Base-by-base conservation (phyloP, 2,329 filamentous ascomycete species). In the Colletotrichum kahawae region DNA sequence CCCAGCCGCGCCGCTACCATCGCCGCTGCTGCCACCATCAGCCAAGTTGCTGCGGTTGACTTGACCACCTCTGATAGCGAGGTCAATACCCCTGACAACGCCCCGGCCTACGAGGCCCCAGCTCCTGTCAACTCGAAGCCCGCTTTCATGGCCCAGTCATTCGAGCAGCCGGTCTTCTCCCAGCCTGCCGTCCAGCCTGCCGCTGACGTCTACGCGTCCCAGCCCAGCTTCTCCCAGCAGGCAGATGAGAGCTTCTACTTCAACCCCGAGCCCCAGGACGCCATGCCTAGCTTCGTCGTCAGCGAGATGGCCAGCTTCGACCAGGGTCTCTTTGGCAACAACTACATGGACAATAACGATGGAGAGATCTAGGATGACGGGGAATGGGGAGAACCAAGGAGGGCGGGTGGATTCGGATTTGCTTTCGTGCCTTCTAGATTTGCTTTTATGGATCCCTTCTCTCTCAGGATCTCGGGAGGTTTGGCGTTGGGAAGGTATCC, bases 271-370 rank as follows among this genome's bases (percentile, higher is more conserved):
- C 14, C 21, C 8, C 57, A 75, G 5, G 63, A 75, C 5, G 29
- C 33, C 21, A 36, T 60, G 43, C 57, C 48, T 10, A 75, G 70
- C 57, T 74, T 78, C 13, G 63, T 51, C 48, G 51, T 64, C 57
- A 65, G 24, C 60, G 31, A 33, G 29, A 34, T 31, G 29, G 57
- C 29, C 31, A 62, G 57, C 57, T 62, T 62, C 18, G 31, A 62
- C 31, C 27, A 62, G 57, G 31, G 57, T 13, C 43, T 51, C 57
- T 67, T 24, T 29, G 54, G 33, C 34, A 54, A 57, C 33, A 77
- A 77, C 31, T 81, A 81, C 18, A 77, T 77, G 51, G 78, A 80
- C 24, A 77, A 78, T 5, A 84, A 86, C 16, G 85, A 84, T 33
- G 66, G 66, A 14, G 85, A 87, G 78, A 81, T 83, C 70, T 87